Conservation (phyloP, 176 grass and related monocot species). For the Miscanthus lutarioriparius region DNA sequence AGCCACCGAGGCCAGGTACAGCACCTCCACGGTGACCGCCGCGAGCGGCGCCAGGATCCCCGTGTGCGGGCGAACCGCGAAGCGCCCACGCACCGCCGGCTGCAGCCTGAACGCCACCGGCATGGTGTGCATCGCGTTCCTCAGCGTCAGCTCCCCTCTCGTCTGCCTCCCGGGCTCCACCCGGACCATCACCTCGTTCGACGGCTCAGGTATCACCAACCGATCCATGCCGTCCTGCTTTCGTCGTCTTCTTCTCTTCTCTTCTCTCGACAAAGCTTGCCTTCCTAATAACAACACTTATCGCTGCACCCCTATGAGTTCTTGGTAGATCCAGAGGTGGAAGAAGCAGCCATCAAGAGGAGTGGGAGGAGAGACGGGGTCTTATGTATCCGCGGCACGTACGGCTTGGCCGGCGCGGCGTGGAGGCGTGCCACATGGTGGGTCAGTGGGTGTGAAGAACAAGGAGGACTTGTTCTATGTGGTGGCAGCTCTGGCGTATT, state of each 20-base stretch:
- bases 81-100: too few species aligned
- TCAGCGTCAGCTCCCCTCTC: too few species aligned
- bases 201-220: too few species aligned
- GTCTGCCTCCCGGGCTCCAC: too few species aligned
- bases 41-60: too few species aligned
- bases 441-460: constrained; percentile 57
- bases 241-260: not conserved
- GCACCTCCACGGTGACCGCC: too few species aligned
- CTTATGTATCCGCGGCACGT: constrained; percentile 15
- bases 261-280: not conserved
- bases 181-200: too few species aligned
- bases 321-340: constrained; percentile 2
- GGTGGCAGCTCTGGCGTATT: not conserved
- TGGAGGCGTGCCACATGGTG: constrained; percentile 57
- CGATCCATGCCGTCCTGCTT: constrained; percentile 42
- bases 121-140: too few species aligned
- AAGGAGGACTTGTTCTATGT: constrained; percentile 65
- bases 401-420: constrained; percentile 50
- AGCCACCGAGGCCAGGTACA: too few species aligned
- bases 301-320: not conserved
- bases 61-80: too few species aligned
- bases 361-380: constrained; percentile 14
- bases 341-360: constrained; percentile 42
- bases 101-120: too few species aligned
- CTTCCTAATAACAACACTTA: not conserved